phyloP scores from a whole-genome alignment of 2,329 filamentous ascomycete species.

The Ustilaginoidea virens region DNA sequence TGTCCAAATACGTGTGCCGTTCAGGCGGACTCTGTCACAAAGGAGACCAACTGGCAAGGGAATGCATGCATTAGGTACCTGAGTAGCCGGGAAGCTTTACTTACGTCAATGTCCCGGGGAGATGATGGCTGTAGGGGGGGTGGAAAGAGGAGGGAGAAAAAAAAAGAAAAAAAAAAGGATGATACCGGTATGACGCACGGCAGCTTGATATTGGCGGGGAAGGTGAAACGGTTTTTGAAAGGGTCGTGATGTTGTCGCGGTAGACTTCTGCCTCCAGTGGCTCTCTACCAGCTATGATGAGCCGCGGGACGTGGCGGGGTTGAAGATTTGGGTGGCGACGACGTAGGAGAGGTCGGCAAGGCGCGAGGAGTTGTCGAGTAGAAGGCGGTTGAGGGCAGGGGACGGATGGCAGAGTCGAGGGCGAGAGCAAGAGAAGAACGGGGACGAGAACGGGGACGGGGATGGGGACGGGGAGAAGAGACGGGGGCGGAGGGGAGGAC shows the following conservation, averaged over 20 bases:
- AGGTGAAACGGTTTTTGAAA: constrained; percentile 1
- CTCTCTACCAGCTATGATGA: neutral
- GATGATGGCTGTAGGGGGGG: no score
- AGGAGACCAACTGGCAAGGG: no score
- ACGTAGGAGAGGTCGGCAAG: neutral
- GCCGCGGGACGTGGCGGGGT: constrained; percentile 3
- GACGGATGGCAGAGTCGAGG: constrained; percentile 1
- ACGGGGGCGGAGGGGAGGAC: neutral
- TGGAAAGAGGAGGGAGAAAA: no score
- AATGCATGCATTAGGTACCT: no score
- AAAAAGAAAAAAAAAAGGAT: no score
- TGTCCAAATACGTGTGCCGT: no score
- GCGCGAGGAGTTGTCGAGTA: constrained; percentile 3
- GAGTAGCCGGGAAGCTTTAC: no score
- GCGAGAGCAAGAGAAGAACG: constrained; percentile 6
- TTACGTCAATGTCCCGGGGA: no score
- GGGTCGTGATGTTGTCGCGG: constrained; percentile 1
- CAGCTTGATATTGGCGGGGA: neutral
- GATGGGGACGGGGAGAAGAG: constrained; percentile 2
- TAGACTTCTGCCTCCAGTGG: constrained; percentile 1
- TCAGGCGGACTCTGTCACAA: no score
- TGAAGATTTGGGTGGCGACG: constrained; percentile 1
- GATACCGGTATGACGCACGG: no score
- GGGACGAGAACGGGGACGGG: neutral
- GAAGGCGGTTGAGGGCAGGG: neutral